Percentiles rank a stretch among this genome's conserved stretches.
phyloP scores from a whole-genome alignment of 257 asterid species.

The Gentiana dahurica region DNA sequence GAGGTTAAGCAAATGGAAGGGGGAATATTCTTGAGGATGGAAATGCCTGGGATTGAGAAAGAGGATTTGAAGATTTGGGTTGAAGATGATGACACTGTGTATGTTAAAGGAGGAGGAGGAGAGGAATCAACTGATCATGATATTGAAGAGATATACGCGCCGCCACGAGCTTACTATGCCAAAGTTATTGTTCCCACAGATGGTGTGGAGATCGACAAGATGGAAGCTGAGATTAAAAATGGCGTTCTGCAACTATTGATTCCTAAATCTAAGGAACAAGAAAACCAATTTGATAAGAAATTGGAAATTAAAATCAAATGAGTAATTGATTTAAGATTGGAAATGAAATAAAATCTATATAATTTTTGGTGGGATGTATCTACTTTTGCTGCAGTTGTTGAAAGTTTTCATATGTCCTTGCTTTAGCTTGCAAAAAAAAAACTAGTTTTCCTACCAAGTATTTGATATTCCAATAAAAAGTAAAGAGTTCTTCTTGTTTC shows the following conservation, averaged over 20 bases:
- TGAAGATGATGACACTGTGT: conserved; percentile 12
- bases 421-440: too few relatives aligned
- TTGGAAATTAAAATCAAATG: neutral
- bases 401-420: too few relatives aligned
- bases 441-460: too few relatives aligned
- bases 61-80: conserved; percentile 21
- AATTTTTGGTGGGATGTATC: too few relatives aligned
- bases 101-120: conserved; percentile 19
- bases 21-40: conserved; percentile 20
- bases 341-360: too few relatives aligned
- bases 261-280: conserved; percentile 13
- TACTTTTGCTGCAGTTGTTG: too few relatives aligned
- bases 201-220: conserved; percentile 11
- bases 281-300: neutral
- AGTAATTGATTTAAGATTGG: too few relatives aligned
- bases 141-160: neutral
- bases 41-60: conserved; percentile 27
- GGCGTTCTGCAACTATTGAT: conserved; percentile 25
- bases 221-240: conserved; percentile 26
- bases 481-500: too few relatives aligned
- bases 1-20: conserved; percentile 13
- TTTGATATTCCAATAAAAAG: too few relatives aligned
- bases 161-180: conserved; percentile 11
- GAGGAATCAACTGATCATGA: conserved; percentile 17
- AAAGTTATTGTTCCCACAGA: conserved; percentile 11